phyloP scores from a whole-genome alignment of 768 basidiomycete genomes.

The Kwoniella sp. region DNA sequence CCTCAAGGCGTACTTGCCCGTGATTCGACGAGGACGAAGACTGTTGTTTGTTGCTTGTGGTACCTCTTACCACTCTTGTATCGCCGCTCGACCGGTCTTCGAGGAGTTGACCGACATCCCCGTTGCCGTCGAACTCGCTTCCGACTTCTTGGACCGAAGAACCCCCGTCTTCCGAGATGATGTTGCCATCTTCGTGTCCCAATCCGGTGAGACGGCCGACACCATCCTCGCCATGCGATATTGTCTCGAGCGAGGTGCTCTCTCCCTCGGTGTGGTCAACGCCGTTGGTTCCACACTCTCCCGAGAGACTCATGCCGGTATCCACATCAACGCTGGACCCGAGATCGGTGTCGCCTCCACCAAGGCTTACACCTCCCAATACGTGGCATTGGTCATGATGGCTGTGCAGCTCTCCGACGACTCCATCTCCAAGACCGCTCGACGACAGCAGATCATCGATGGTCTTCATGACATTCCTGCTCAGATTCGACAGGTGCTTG shows the following conservation, averaged over 20 bases:
- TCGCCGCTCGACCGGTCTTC: slow-evolving; percentile 96
- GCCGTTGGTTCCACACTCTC: slow-evolving; percentile 97
- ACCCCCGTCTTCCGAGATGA: slow-evolving; percentile 99
- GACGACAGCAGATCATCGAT: slow-evolving; percentile 89
- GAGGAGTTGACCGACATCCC: slow-evolving; percentile 99
- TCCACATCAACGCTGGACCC: slow-evolving; percentile 91
- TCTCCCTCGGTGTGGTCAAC: slow-evolving; percentile 97
- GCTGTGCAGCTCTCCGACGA: slow-evolving; percentile 98
- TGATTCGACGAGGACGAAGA: slow-evolving; percentile 90
- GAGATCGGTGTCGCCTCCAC: slow-evolving; percentile 99
- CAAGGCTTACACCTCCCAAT: slow-evolving; percentile 99
- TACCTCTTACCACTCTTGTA: slow-evolving; percentile 94
- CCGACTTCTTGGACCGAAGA: slow-evolving; percentile 97
- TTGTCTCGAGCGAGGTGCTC: slow-evolving; percentile 92
- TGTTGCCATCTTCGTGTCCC: slow-evolving; percentile 91
- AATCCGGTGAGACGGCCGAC: slow-evolving; percentile 98
- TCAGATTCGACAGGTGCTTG: slow-evolving; percentile 84
- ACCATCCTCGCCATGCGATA: slow-evolving; percentile 95
- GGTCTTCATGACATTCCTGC: slow-evolving; percentile 86
- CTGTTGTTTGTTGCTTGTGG: slow-evolving; percentile 99
- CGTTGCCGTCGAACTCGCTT: slow-evolving; percentile 92
- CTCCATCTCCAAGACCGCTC: slow-evolving; percentile 85
- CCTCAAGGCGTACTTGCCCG: slow-evolving; percentile 88
- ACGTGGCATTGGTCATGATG: slow-evolving; percentile 96
- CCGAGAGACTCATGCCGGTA: slow-evolving; percentile 97